Evolutionary conservation across 345 rosid genomes (phyloP), one percentile per base, ranked within the genome.

Genomic region (Euphorbia peplus): DNA sequence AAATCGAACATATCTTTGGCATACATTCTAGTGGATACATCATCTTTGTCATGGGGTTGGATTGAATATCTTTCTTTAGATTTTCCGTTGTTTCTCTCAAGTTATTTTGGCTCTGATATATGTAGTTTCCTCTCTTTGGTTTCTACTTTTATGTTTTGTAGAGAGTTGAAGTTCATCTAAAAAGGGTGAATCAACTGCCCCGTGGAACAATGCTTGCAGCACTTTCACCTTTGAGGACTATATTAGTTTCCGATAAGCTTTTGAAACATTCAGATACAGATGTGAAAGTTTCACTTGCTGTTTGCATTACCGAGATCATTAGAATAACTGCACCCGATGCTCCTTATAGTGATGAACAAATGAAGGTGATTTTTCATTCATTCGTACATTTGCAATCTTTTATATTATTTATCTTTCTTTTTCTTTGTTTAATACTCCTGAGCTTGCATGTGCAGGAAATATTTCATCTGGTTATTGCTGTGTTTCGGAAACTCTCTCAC

Each of bases 271-370:
- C 80, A 24, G 84, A 86, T 77, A 59, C 71, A n/a, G 86, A 85
- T 82, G 96, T 92, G 52, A 80, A 76, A 79, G 82, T 88, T 68
- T 80, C 83, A 10, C 88, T 88, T 75, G 82, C 83, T 64, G 89
- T 85, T 18, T 90, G 98, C 83, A 67, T 90, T 28, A 87, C 75
- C 25, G 89, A 90, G 70, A 81, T 87, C 18, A 75, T 83, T 48
- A 83, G 96, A 82, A 88, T 90, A 72, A 84, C 93, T 25, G 96
- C 96, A 3, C 98, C 95, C 0, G 85, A 79, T 44, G 84, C 85
- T 50, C 95, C 96, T 2, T 90, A 82, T 48, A 44, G 76, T 48
- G 95, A 90, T 76, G 78, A 84, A 18, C 62, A 67, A 35, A 88
- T 92, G 95, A 84, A 86, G 96, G 96, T 90, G 26, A 18, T 48